These are phyloP conservation scores for Pyrenophora teres DNA, from an alignment of 2,329 filamentous ascomycete genomes.

Conservation along the genomic window DNA sequence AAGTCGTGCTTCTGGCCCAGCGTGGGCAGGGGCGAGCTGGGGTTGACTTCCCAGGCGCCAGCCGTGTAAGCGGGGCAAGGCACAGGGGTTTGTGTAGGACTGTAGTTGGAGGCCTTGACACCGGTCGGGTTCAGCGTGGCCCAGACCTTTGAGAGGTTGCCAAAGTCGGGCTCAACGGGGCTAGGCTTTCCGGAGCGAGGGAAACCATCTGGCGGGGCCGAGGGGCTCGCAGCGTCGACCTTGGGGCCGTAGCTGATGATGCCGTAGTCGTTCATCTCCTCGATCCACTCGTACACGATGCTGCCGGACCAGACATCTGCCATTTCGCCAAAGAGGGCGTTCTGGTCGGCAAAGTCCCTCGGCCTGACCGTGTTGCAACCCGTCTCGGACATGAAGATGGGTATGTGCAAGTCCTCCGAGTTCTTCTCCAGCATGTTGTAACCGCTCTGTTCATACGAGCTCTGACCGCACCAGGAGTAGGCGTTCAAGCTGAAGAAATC, in stretches of 20 bases:
- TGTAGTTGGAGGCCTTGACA: constrained; percentile 68
- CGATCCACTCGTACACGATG: constrained; percentile 89
- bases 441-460: constrained; percentile 64
- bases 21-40: constrained; percentile 70
- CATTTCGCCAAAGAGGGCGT: constrained; percentile 81
- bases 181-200: constrained; percentile 71
- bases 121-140: constrained; percentile 71
- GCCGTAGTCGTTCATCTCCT: constrained; percentile 83
- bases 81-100: constrained; percentile 64
- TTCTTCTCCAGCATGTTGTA: constrained; percentile 71
- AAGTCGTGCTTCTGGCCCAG: constrained; percentile 56
- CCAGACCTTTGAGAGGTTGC: constrained; percentile 78
- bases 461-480: constrained; percentile 65
- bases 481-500: constrained; percentile 89
- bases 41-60: constrained; percentile 73
- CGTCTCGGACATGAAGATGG: constrained; percentile 71
- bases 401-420: constrained; percentile 71
- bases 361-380: constrained; percentile 73
- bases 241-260: constrained; percentile 74
- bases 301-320: constrained; percentile 71
- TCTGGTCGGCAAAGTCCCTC: constrained; percentile 71
- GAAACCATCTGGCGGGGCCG: constrained; percentile 67
- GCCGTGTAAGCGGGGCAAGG: constrained; percentile 72
- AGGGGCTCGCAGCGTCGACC: constrained; percentile 53
- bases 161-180: constrained; percentile 75